phyloP scores from a whole-genome alignment of 2,329 filamentous ascomycete species.

The Huntiella omanensis region DNA sequence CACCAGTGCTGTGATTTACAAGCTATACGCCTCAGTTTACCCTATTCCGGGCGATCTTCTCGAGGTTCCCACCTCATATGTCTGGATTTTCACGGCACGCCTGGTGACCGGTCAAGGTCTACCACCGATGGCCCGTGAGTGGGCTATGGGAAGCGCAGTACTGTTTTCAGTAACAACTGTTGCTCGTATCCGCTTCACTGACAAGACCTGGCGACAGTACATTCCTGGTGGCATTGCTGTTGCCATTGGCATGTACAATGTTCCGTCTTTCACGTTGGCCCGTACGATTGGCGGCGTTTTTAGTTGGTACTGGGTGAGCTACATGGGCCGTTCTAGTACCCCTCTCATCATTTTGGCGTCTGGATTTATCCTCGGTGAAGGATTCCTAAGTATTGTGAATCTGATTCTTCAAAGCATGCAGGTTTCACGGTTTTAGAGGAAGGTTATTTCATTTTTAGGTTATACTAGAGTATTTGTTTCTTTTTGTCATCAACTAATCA shows the following conservation, averaged over 20 bases:
- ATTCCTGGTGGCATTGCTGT: constrained; percentile 91
- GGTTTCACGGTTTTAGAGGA: constrained; percentile 30
- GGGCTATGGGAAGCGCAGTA: constrained; percentile 53
- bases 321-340: constrained; percentile 39
- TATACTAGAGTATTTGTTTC: not conserved
- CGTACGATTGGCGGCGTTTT: constrained; percentile 58
- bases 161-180: constrained; percentile 57
- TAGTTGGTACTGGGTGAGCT: constrained; percentile 58
- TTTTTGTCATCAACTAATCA: not conserved
- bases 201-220: constrained; percentile 48
- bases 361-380: constrained; percentile 83
- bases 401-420: constrained; percentile 57
- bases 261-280: constrained; percentile 85
- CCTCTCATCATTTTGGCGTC: constrained; percentile 75
- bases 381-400: constrained; percentile 81
- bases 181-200: constrained; percentile 40
- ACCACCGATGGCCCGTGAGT: constrained; percentile 65
- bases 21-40: constrained; percentile 74
- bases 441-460: constrained; percentile 33
- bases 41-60: constrained; percentile 75
- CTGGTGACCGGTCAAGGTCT: constrained; percentile 82
- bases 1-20: constrained; percentile 71
- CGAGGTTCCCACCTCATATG: constrained; percentile 82
- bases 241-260: constrained; percentile 95
- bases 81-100: constrained; percentile 93